Evolutionary conservation across 164 flowering plant genomes (phyloP).

Genomic region (Saururus chinensis): DNA sequence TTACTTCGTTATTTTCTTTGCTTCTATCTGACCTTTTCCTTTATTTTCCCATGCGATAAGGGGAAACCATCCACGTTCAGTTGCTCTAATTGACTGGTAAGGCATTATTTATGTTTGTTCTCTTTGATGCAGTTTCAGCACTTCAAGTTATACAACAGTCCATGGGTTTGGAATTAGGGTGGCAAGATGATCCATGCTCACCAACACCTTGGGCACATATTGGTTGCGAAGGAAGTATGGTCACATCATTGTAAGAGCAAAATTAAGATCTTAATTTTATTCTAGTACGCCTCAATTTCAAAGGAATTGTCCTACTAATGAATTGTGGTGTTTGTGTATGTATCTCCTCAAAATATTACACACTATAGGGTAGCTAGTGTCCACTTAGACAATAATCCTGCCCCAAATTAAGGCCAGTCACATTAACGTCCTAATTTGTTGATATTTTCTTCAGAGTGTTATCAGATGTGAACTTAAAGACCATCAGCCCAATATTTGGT

Average conservation of each 20-base stretch:
- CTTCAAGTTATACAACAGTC: conserved; percentile 73
- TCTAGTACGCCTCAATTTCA: not conserved
- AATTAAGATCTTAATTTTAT: not conserved
- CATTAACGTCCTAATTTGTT: too few relatives aligned
- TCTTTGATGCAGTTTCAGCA: conserved; percentile 56
- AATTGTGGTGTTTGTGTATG: too few relatives aligned
- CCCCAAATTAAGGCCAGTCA: too few relatives aligned
- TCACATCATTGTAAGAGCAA: conserved; percentile 56
- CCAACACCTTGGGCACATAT: conserved; percentile 69
- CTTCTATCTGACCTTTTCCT: not conserved
- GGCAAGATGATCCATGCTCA: conserved; percentile 89
- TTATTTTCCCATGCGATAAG: too few relatives aligned
- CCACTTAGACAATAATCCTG: too few relatives aligned
- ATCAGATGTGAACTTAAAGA: conserved; percentile 46
- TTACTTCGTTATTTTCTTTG: not conserved
- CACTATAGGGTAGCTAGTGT: too few relatives aligned
- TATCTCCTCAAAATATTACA: too few relatives aligned
- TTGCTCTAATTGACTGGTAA: not conserved
- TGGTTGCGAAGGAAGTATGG: conserved; percentile 58
- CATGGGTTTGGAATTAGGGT: conserved; percentile 58
- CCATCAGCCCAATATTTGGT: conserved; percentile 63
- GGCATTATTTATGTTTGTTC: not conserved
- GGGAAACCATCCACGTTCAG: not conserved
- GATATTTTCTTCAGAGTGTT: conserved; percentile 35
- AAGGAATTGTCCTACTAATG: too few relatives aligned